Percentiles rank a stretch among this genome's conserved stretches.
Conservation (phyloP, 108 stramenopile genomes). For the Mediolabrus comicus region DNA sequence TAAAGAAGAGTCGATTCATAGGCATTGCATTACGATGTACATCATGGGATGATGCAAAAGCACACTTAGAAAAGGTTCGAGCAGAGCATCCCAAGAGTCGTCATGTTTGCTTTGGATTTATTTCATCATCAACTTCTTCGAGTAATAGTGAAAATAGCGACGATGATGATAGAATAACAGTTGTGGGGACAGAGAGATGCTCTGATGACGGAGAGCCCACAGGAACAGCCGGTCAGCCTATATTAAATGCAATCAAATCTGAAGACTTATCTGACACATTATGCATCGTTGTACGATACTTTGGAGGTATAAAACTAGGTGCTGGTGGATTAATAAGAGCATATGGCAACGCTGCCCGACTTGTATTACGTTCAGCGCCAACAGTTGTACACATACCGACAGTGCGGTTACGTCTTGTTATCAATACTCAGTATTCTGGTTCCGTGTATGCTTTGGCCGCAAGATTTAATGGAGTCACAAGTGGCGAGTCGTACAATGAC, state of each 20-base stretch:
- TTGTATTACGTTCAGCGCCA: slow-evolving; percentile 59
- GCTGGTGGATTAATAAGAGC: slow-evolving; percentile 87
- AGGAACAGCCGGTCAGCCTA: slow-evolving; percentile 79
- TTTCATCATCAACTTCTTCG: slow-evolving; percentile 13
- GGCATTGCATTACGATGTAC: slow-evolving; percentile 63
- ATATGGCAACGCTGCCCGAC: slow-evolving; percentile 73
- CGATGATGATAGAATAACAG: neutral
- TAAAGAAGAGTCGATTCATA: slow-evolving; percentile 83
- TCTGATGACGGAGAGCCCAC: slow-evolving; percentile 88
- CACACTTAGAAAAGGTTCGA: slow-evolving; percentile 45
- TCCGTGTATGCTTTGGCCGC: slow-evolving; percentile 53
- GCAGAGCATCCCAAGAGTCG: slow-evolving; percentile 77
- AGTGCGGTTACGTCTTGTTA: slow-evolving; percentile 24
- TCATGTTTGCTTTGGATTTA: slow-evolving; percentile 79
- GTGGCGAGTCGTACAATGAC: slow-evolving; percentile 53
- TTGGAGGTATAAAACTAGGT: slow-evolving; percentile 83
- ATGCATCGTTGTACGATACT: slow-evolving; percentile 81
- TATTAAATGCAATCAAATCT: slow-evolving; percentile 72
- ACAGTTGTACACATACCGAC: slow-evolving; percentile 55
- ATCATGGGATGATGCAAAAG: slow-evolving; percentile 69
- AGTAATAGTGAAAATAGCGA: neutral
- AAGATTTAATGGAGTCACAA: slow-evolving; percentile 46
- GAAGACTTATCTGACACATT: slow-evolving; percentile 69
- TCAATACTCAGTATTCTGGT: slow-evolving; percentile 29
- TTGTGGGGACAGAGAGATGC: slow-evolving; percentile 58